Conservation (phyloP, 1,139 yeast species). For the Candida sp. region DNA sequence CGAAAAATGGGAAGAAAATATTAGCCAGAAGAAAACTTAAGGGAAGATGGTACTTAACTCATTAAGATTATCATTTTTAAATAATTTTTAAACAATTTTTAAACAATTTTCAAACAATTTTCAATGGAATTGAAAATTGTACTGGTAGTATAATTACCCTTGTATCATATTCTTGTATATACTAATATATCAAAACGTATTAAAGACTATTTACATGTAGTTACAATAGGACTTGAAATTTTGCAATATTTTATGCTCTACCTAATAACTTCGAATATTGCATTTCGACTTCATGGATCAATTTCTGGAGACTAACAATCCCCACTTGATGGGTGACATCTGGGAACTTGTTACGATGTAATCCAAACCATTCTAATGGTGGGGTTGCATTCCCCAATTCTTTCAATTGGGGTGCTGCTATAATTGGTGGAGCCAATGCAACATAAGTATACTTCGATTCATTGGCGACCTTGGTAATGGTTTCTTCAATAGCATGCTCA, state of each 20-base stretch:
- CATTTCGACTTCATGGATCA: constrained; percentile 60
- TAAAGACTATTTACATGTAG: background rate
- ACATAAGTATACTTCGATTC: constrained; percentile 58
- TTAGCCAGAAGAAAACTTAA: constrained; percentile 77
- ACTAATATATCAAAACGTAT: background rate
- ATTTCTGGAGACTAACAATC: constrained; percentile 68
- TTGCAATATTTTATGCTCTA: constrained; percentile 18
- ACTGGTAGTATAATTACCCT: background rate
- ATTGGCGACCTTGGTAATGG: constrained; percentile 59
- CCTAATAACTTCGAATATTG: constrained; percentile 49
- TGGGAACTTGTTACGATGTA: constrained; percentile 83
- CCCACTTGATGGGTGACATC: constrained; percentile 79
- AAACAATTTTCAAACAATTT: no score
- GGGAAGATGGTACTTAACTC: constrained; percentile 93
- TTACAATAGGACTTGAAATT: background rate
- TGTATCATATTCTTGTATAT: background rate
- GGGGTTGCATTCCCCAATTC: constrained; percentile 98
- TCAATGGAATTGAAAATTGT: no score
- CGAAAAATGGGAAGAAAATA: constrained; percentile 77
- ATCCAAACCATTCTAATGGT: constrained; percentile 96
- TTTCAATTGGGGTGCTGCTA: constrained; percentile 84
- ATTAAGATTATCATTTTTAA: constrained; percentile 31
- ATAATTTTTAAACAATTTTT: background rate
- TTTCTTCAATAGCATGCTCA: constrained; percentile 52
- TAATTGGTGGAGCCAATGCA: constrained; percentile 71